A percentile compares a stretch with the other conserved stretches of the same genome.
phyloP scores from a whole-genome alignment of 306 rosid genomes.

The Cotoneaster glaucophyllus region DNA sequence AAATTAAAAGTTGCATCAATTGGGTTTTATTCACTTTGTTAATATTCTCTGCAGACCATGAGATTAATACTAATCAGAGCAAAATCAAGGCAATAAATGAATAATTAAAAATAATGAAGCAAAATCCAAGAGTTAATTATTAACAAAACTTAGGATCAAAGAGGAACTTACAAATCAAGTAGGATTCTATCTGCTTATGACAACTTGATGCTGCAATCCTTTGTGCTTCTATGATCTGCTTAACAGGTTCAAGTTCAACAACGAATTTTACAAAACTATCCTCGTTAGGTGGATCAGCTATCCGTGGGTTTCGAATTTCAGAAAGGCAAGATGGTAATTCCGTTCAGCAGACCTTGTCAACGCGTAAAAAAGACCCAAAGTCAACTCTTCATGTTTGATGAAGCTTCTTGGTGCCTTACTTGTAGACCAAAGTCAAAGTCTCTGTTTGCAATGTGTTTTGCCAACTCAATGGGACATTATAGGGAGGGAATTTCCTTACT shows the following conservation, averaged over 20 bases:
- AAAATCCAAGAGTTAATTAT: neutral
- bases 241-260: no score
- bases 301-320: no score
- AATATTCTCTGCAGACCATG: neutral
- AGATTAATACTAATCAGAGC: neutral
- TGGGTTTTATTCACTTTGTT: neutral
- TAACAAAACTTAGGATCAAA: neutral
- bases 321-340: no score
- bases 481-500: neutral
- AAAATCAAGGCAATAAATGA: neutral
- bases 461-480: neutral
- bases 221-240: neutral
- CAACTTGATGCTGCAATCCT: neutral
- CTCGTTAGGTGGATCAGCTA: no score
- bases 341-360: neutral
- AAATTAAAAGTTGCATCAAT: no score
- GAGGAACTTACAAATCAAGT: neutral
- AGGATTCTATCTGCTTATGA: neutral
- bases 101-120: neutral
- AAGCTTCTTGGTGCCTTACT: neutral
- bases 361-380: neutral
- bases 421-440: neutral
- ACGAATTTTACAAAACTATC: no score
- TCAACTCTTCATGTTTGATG: neutral
- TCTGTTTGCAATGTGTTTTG: neutral